Percentiles rank a stretch among this genome's conserved stretches.
Conservation (phyloP, 768 basidiomycete species). For the Termitomyces bulborhizus region DNA sequence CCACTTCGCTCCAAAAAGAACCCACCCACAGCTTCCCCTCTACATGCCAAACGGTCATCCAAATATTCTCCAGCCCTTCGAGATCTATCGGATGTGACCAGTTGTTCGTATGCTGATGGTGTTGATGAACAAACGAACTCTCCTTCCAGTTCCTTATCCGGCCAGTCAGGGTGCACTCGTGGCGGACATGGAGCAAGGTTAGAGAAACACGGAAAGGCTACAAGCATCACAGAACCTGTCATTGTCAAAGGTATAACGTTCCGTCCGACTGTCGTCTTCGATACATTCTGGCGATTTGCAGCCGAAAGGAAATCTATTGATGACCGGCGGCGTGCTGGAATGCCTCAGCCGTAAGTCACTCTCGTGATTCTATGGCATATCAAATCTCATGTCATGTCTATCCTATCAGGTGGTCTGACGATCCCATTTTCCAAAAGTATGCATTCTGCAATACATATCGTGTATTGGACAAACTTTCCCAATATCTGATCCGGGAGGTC, state of each 20-base stretch:
- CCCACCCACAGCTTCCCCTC: neutral
- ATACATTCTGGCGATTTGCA: conserved; percentile 55
- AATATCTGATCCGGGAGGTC: conserved; percentile 64
- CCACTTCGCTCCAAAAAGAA: neutral
- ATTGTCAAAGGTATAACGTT: conserved; percentile 33
- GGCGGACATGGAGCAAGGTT: neutral
- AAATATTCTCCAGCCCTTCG: neutral
- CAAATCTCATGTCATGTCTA: conserved; percentile 4
- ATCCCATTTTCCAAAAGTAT: conserved; percentile 47
- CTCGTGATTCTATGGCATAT: conserved; percentile 2
- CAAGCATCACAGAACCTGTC: conserved; percentile 15
- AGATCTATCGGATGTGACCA: conserved; percentile 1
- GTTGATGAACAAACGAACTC: neutral
- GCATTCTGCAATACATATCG: conserved; percentile 75
- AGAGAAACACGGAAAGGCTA: neutral
- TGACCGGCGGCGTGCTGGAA: conserved; percentile 43
- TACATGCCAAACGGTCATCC: neutral
- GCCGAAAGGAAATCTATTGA: conserved; percentile 55
- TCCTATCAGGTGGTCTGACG: conserved; percentile 57
- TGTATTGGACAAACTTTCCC: conserved; percentile 62
- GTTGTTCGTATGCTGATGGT: neutral
- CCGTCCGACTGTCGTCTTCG: conserved; percentile 45
- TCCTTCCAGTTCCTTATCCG: neutral
- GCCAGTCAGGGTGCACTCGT: neutral
- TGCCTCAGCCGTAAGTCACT: conserved; percentile 42